A percentile compares a stretch with the other conserved stretches of the same genome.
phyloP scores from a whole-genome alignment of 1,139 yeast genomes.

The Ashbya aceris region DNA sequence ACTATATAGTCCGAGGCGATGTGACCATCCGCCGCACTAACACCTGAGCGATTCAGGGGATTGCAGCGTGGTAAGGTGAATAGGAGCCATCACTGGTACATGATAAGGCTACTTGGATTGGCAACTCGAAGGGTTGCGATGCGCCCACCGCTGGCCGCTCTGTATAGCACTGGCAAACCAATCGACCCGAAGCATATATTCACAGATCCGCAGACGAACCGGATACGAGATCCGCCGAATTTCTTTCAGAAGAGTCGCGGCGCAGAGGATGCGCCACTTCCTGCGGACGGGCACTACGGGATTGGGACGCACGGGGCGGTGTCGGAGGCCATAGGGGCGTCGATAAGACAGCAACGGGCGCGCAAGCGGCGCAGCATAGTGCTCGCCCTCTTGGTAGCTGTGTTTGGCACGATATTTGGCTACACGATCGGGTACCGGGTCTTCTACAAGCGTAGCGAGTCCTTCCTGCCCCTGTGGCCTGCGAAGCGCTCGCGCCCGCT shows the following conservation, averaged over 20 bases:
- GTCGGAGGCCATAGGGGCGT: constrained; percentile 6
- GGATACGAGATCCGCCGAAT: constrained; percentile 8
- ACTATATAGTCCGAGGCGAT: too few relatives aligned
- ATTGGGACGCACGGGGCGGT: constrained; percentile 1
- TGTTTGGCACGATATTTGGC: constrained; percentile 20
- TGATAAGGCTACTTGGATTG: too few relatives aligned
- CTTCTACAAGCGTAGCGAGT: constrained; percentile 17
- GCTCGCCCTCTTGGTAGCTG: constrained; percentile 10
- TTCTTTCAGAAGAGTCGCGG: constrained; percentile 4
- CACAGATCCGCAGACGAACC: constrained; percentile 13
- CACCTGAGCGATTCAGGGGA: too few relatives aligned
- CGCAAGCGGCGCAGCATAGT: constrained; percentile 11
- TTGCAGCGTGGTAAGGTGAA: too few relatives aligned
- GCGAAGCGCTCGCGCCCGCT: constrained; percentile 20
- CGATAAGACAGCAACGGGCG: constrained; percentile 6
- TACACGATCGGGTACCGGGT: constrained; percentile 25
- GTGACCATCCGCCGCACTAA: too few relatives aligned
- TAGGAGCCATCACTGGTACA: too few relatives aligned
- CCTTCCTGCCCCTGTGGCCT: constrained; percentile 24
- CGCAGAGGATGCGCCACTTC: not conserved
- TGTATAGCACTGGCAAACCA: constrained; percentile 5
- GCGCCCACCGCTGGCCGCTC: not conserved
- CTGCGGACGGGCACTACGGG: not conserved
- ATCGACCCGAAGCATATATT: constrained; percentile 18
- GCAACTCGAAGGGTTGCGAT: too few relatives aligned